Conservation (phyloP, 75 land plant genomes). For the Sequoia sempervirens region DNA sequence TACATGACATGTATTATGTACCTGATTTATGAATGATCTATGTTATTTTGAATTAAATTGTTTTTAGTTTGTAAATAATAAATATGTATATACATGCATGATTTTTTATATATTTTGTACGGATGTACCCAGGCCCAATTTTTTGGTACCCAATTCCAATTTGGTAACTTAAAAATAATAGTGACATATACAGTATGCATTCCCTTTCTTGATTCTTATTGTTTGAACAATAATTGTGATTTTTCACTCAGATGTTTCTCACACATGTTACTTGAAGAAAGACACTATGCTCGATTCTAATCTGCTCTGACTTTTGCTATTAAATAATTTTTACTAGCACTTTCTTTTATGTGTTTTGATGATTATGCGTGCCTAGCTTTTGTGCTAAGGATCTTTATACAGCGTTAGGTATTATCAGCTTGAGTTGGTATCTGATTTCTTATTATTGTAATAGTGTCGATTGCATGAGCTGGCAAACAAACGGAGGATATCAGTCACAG, state of each 20-base stretch:
- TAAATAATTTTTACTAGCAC: neutral
- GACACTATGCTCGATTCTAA: neutral
- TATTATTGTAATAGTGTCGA: slow-evolving; percentile 55
- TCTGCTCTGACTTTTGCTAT: neutral
- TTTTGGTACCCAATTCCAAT: too few species aligned
- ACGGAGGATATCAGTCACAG: slow-evolving; percentile 89
- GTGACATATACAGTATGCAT: neutral
- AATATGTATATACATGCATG: too few species aligned
- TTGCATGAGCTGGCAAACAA: slow-evolving; percentile 94
- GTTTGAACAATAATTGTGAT: neutral
- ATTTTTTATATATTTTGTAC: too few species aligned
- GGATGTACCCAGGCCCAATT: too few species aligned
- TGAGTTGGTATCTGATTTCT: neutral
- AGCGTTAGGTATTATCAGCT: neutral
- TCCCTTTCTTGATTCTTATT: neutral
- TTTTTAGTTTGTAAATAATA: too few species aligned
- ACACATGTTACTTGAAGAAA: neutral
- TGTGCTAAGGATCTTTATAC: neutral
- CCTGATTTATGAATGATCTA: too few species aligned
- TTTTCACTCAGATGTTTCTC: neutral
- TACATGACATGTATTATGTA: too few species aligned
- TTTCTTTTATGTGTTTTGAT: neutral
- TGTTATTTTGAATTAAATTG: too few species aligned
- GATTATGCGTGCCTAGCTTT: neutral
- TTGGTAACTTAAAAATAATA: neutral